These are phyloP conservation scores for Scolecobasidium constrictum DNA, from an alignment of 2,329 filamentous ascomycete genomes.

Conservation along the genomic window DNA sequence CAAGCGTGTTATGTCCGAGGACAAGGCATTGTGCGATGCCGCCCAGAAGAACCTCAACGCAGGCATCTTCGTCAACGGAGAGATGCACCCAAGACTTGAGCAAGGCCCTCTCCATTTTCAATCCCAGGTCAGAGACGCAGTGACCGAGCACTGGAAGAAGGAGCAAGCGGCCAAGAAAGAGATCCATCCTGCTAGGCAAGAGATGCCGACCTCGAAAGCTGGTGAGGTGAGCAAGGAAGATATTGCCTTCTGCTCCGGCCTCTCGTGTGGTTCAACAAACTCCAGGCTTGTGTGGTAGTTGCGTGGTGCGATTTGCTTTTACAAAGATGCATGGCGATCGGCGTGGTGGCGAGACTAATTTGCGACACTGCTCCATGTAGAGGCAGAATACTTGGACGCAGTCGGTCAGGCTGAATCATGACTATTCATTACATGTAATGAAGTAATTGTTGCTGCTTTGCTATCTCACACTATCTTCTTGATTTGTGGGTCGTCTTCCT, in stretches of 20 bases:
- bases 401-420: too few species aligned
- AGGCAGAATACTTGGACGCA: too few species aligned
- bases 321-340: neutral
- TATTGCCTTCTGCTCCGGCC: slow-evolving; percentile 18
- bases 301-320: neutral
- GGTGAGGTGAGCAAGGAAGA: slow-evolving; percentile 15
- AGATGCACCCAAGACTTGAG: slow-evolving; percentile 51
- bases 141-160: slow-evolving; percentile 36
- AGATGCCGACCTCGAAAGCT: slow-evolving; percentile 9
- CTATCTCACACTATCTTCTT: too few species aligned
- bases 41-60: slow-evolving; percentile 51
- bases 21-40: slow-evolving; percentile 50
- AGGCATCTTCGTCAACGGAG: slow-evolving; percentile 51
- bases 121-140: slow-evolving; percentile 36
- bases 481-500: too few species aligned
- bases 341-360: too few species aligned
- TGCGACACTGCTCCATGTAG: too few species aligned
- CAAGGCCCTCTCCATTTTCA: slow-evolving; percentile 44
- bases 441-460: too few species aligned
- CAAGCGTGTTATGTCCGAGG: slow-evolving; percentile 53
- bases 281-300: neutral
- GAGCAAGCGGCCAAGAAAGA: slow-evolving; percentile 34
- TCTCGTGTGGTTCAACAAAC: slow-evolving; percentile 14
- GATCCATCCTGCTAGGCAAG: slow-evolving; percentile 42
- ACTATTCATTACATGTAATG: too few species aligned